Percentiles rank a stretch among this genome's conserved stretches.
Conservation (phyloP, 1,139 yeast species). For the Diutina scorzettiae region DNA sequence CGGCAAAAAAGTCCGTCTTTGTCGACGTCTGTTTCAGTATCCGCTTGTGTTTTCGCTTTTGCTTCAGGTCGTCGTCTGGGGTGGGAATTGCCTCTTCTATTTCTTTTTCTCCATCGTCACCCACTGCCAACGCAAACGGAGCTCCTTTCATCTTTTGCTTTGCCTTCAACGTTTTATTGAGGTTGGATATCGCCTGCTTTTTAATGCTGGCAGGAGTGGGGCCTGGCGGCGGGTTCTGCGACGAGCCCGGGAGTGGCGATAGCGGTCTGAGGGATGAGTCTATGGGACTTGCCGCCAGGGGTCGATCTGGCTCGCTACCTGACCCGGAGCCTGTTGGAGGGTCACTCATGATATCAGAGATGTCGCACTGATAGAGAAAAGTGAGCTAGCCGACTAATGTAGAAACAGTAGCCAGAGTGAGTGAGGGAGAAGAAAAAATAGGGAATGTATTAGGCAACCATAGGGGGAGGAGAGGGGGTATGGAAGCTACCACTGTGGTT, state of each 20-base stretch:
- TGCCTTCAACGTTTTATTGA: constrained; percentile 1
- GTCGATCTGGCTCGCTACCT: neutral
- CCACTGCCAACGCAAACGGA: neutral
- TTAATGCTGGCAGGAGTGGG: constrained; percentile 3
- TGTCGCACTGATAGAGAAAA: too few species aligned
- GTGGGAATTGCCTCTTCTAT: neutral
- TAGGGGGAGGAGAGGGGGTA: too few species aligned
- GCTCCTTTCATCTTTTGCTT: neutral
- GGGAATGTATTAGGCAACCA: too few species aligned
- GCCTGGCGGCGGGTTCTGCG: neutral
- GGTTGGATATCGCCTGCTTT: constrained; percentile 1
- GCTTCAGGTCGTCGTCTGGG: neutral
- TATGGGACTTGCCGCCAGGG: neutral
- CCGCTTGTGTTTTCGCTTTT: neutral
- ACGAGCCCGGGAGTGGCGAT: neutral
- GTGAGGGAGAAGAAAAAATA: too few species aligned
- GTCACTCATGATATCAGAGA: too few species aligned
- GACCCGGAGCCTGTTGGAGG: neutral
- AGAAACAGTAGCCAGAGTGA: too few species aligned
- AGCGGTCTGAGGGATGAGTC: neutral
- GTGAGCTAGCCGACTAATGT: too few species aligned
- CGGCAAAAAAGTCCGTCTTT: constrained; percentile 88
- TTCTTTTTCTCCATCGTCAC: neutral
- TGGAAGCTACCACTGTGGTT: too few species aligned
- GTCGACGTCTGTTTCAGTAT: constrained; percentile 17